Evolutionary conservation across 371 early-diverging fungal genomes (phyloP).

Genomic region (Mucor indicus): DNA sequence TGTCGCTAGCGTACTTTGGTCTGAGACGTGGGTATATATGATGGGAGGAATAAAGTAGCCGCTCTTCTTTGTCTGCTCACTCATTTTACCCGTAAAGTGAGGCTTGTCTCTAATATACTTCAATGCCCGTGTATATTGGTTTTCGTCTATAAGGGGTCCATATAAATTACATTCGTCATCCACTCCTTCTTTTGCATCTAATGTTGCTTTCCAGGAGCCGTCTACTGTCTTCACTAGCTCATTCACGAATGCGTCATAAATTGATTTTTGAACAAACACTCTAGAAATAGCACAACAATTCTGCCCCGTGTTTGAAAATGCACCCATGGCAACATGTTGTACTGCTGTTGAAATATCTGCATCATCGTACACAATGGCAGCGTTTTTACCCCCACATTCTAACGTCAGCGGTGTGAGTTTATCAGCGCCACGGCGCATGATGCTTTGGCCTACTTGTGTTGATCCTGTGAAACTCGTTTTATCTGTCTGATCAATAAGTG

Average conservation of each 20-base stretch:
- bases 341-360: constrained; percentile 74
- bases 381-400: constrained; percentile 91
- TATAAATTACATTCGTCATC: constrained; percentile 18
- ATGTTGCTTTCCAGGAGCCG: constrained; percentile 12
- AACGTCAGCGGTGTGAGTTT: constrained; percentile 66
- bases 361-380: constrained; percentile 76
- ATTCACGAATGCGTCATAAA: constrained; percentile 65
- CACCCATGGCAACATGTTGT: constrained; percentile 59
- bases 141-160: constrained; percentile 75
- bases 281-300: constrained; percentile 87
- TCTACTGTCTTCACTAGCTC: constrained; percentile 46
- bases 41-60: constrained; percentile 75
- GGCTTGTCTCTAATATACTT: constrained; percentile 2
- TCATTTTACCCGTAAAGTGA: constrained; percentile 1
- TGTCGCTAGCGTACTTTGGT: constrained; percentile 56
- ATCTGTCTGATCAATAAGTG: constrained; percentile 21
- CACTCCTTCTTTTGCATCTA: background rate
- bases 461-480: constrained; percentile 63
- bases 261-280: constrained; percentile 66
- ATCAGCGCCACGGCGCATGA: constrained; percentile 66
- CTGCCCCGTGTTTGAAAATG: constrained; percentile 81
- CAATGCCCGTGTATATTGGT: constrained; percentile 68
- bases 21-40: constrained; percentile 54
- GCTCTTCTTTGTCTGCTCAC: constrained; percentile 11
- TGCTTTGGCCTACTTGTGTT: constrained; percentile 66